phyloP scores from a whole-genome alignment of 371 early-diverging fungal species.

The Actinomortierella ambigua region DNA sequence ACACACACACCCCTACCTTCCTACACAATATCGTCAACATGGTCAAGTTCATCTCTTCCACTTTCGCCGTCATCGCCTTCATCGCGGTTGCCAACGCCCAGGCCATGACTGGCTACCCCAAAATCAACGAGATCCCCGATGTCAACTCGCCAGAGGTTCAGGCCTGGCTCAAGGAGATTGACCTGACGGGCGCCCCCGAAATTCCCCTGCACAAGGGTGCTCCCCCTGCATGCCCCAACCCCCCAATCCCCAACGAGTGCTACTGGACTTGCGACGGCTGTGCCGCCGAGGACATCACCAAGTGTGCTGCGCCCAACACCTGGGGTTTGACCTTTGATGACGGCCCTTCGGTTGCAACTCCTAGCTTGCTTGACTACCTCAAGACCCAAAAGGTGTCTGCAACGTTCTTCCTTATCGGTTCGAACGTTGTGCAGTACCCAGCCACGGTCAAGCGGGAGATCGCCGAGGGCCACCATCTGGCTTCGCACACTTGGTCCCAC shows the following conservation, averaged over 20 bases:
- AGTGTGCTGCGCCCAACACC: constrained; percentile 35
- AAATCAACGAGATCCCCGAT: constrained; percentile 15
- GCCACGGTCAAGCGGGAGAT: constrained; percentile 53
- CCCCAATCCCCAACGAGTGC: constrained; percentile 27
- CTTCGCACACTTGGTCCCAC: constrained; percentile 65
- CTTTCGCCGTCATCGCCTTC: no score
- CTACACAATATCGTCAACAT: no score
- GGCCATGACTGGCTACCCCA: constrained; percentile 11
- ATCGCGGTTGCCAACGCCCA: no score
- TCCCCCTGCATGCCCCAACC: constrained; percentile 27
- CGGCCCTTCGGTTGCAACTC: constrained; percentile 58
- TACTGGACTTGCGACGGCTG: constrained; percentile 31
- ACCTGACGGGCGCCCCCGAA: constrained; percentile 29
- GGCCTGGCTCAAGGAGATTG: constrained; percentile 37
- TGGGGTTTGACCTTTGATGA: constrained; percentile 72
- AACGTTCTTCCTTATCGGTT: constrained; percentile 68
- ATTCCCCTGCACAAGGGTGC: constrained; percentile 20
- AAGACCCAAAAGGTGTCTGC: constrained; percentile 57
- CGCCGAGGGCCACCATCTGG: constrained; percentile 48
- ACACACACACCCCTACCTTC: no score
- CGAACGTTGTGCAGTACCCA: constrained; percentile 58
- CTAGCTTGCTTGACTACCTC: constrained; percentile 55
- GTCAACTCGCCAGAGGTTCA: constrained; percentile 30
- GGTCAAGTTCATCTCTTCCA: no score
- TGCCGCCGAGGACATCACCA: constrained; percentile 28